Conservation (phyloP, 176 grass and related monocot genomes). For the Poa pratensis region DNA sequence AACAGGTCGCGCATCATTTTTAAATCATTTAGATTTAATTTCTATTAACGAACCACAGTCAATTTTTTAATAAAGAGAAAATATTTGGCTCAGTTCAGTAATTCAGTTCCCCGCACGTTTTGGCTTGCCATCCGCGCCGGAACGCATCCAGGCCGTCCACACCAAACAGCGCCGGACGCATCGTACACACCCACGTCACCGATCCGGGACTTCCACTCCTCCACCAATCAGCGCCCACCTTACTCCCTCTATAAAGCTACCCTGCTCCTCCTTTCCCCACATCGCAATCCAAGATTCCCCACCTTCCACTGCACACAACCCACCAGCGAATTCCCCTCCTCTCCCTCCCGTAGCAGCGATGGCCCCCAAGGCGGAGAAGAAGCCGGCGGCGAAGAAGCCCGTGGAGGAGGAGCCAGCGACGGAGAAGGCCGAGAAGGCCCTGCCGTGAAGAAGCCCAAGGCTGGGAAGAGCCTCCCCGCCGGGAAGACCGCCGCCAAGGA, state of each 20-base stretch:
- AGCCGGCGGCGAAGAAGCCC: constrained; percentile 21
- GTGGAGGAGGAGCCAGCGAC: neutral
- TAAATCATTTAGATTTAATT: no score
- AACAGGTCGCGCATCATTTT: no score
- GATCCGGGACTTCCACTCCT: neutral
- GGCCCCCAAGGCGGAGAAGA: constrained; percentile 22
- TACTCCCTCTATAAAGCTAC: neutral
- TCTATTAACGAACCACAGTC: no score
- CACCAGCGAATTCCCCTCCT: neutral
- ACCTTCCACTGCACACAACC: neutral
- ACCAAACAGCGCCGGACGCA: neutral
- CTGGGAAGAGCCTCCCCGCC: neutral
- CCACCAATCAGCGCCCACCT: neutral
- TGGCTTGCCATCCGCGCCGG: neutral
- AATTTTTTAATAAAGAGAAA: no score
- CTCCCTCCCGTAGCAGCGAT: neutral
- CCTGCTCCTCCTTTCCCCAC: neutral
- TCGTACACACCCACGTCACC: neutral
- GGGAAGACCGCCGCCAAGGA: constrained; percentile 15
- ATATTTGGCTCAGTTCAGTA: no score
- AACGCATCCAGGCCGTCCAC: neutral
- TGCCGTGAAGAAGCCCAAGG: neutral
- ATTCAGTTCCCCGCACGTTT: no score
- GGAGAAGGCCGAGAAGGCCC: constrained; percentile 8
- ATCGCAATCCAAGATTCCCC: neutral